Evolutionary conservation across 2,329 filamentous ascomycete genomes (phyloP), one percentile per base, ranked within the genome.

Genomic region (Penicillium hordei): DNA sequence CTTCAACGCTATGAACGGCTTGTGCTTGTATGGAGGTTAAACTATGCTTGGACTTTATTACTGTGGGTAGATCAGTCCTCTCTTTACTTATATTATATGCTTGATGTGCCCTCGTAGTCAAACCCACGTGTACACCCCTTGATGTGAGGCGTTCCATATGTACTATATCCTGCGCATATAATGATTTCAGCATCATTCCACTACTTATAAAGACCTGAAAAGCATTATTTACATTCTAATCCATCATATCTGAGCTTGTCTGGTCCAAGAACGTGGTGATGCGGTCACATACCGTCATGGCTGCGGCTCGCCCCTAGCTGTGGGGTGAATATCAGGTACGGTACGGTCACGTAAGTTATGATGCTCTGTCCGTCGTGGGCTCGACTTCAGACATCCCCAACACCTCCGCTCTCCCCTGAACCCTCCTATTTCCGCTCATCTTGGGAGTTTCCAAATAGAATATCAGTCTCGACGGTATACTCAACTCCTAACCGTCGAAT

Each of bases 291-390:
- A 33, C 33, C 50, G 64, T 66, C 58, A 66, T 52, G 39, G 23
- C 42, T 43, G 54, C 52, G 44, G 52, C 58, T 59, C 40, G 15
- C 46, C 31, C 31, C 49, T 42, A 48, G 27, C 6, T 65, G 63
- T 61, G 63, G 65, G 63, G 61, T 55, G 45, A 34, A 48, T 40
- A 48, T 34, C 51, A 39, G 48, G 65, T 65, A 67, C 52, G 62
- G 65, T 67, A 67, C 48, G 57, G 65, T 67, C 65, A 67, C 65
- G 65, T 67, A 67, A 66, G 53, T 65, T 65, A 62, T 58, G 65
- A 63, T 65, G 63, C 65, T 65, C 62, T 57, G 60, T 64, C 42
- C 57, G 58, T 46, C 59, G 51, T 64, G 57, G 49, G 63, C 62
- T 58, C 54, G 55, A 63, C 61, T 59, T 60, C 64, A 63, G 52